These are phyloP conservation scores for Umbelopsis ramanniana DNA, from an alignment of 192 early-diverging fungal species.

Conservation along the genomic window DNA sequence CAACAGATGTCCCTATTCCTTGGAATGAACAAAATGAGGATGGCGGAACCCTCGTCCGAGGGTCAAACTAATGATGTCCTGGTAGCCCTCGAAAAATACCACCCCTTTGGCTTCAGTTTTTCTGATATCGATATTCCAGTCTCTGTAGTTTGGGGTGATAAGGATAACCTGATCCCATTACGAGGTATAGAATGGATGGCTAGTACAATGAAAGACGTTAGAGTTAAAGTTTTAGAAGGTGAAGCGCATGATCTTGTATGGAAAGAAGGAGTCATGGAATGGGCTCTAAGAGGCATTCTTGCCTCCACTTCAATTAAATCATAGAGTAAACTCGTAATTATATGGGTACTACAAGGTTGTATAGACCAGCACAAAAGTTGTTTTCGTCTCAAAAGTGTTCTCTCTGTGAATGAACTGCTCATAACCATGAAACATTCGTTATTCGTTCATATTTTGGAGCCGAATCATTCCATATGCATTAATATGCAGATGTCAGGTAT, in stretches of 20 bases:
- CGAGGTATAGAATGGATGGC: constrained; percentile 37
- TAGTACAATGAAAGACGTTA: constrained; percentile 36
- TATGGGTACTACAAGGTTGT: no score
- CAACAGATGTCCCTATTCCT: constrained; percentile 39
- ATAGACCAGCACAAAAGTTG: no score
- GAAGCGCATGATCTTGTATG: constrained; percentile 46
- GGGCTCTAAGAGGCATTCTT: constrained; percentile 39
- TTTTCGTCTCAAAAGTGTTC: no score
- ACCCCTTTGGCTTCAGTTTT: constrained; percentile 42
- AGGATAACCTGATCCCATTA: constrained; percentile 40
- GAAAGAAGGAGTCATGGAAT: constrained; percentile 49
- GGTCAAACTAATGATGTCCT: constrained; percentile 41
- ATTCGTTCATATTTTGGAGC: no score
- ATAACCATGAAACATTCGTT: no score
- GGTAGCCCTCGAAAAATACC: constrained; percentile 46
- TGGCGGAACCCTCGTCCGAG: constrained; percentile 34
- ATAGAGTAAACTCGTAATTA: no score
- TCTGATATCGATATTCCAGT: constrained; percentile 31
- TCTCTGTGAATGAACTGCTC: no score
- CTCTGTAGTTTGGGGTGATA: constrained; percentile 45
- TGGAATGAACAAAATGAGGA: constrained; percentile 40
- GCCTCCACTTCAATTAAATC: neutral
- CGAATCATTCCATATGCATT: no score
- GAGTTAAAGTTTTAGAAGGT: constrained; percentile 42
- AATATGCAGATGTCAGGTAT: no score